Conservation (phyloP, 495 filamentous ascomycete species). For the Bryoglossum gracile region DNA sequence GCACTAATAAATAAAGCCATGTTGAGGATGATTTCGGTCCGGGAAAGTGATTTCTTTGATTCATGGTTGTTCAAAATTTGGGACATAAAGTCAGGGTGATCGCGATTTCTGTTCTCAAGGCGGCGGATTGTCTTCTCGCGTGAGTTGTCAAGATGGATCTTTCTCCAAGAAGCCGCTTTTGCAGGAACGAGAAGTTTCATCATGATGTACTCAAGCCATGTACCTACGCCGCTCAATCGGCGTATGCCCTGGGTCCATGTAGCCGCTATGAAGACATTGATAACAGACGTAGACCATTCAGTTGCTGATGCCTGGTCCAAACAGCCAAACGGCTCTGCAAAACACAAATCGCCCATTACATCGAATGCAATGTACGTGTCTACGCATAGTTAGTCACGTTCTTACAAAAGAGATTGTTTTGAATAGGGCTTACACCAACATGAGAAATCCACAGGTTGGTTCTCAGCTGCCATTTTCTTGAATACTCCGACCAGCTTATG, state of each 20-base stretch:
- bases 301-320: constrained; percentile 38
- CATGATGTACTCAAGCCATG: constrained; percentile 1
- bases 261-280: constrained; percentile 27
- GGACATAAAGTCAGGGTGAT: constrained; percentile 10
- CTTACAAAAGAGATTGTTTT: too few species aligned
- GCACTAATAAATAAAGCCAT: constrained; percentile 23
- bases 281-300: constrained; percentile 35
- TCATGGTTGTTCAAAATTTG: constrained; percentile 10
- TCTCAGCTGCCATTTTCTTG: neutral
- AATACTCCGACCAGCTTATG: neutral
- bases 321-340: constrained; percentile 44
- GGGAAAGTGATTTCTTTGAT: neutral
- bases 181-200: neutral
- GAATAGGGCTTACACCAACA: too few species aligned
- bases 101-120: neutral
- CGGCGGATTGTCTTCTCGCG: constrained; percentile 9
- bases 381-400: constrained; percentile 41
- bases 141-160: constrained; percentile 5
- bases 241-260: constrained; percentile 6
- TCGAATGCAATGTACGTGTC: constrained; percentile 53
- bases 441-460: constrained; percentile 11
- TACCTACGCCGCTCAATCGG: constrained; percentile 1
- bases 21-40: constrained; percentile 9
- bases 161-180: neutral
- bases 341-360: constrained; percentile 50